Conservation (phyloP, 2,329 filamentous ascomycete genomes). For the Orbilia blumenaviensis region DNA sequence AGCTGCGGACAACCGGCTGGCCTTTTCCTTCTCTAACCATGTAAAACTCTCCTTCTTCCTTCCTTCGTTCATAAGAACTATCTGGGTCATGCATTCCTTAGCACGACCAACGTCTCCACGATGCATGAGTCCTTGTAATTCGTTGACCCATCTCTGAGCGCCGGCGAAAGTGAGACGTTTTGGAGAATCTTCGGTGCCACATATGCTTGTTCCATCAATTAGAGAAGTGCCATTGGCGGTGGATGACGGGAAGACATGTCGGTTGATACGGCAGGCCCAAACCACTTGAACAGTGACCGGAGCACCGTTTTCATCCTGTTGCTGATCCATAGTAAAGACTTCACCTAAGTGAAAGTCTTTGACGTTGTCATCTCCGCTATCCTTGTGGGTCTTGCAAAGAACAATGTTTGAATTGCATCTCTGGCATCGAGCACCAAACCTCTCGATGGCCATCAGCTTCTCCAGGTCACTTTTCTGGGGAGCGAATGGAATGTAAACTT, state of each 20-base stretch:
- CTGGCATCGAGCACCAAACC: constrained; percentile 9
- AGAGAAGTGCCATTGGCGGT: background rate
- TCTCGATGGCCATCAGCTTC: background rate
- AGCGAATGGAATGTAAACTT: constrained; percentile 29
- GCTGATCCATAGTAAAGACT: background rate
- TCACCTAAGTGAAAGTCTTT: background rate
- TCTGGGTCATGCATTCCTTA: constrained; percentile 22
- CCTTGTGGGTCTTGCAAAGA: constrained; percentile 6
- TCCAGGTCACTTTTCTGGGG: constrained; percentile 29
- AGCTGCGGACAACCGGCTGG: background rate
- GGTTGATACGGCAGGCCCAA: constrained; percentile 48
- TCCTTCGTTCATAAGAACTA: constrained; percentile 47
- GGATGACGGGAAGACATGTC: constrained; percentile 20
- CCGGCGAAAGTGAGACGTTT: constrained; percentile 27
- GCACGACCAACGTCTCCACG: constrained; percentile 1
- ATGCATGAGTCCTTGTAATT: background rate
- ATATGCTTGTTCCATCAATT: background rate
- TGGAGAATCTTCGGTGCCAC: background rate
- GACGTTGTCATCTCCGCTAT: constrained; percentile 21
- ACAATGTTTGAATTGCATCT: constrained; percentile 45
- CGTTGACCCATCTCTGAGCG: constrained; percentile 37
- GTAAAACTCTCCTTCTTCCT: constrained; percentile 37
- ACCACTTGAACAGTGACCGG: constrained; percentile 12
- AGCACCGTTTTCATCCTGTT: constrained; percentile 7
- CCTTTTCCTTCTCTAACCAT: constrained; percentile 35